Evolutionary conservation across 2,329 filamentous ascomycete genomes (phyloP).

Genomic region (Hysterium pulicare): DNA sequence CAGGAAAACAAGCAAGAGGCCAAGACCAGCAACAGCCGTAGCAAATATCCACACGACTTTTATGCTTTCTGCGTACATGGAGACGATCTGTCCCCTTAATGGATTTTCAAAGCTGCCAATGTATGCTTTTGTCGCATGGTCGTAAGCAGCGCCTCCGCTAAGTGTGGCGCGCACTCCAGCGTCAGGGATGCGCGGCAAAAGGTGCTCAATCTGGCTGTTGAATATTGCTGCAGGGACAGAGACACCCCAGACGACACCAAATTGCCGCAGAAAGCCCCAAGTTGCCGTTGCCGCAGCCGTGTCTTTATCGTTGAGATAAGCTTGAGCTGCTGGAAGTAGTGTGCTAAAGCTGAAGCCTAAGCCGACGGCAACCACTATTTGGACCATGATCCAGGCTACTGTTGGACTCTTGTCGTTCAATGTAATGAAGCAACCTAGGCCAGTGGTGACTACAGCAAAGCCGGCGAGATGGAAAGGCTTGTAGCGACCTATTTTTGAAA

Average conservation of each 20-base stretch:
- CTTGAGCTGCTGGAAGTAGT: slow-evolving; percentile 7
- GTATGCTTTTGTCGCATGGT: slow-evolving; percentile 2
- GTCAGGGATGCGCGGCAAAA: slow-evolving; percentile 3
- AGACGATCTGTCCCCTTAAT: slow-evolving; percentile 18
- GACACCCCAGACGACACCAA: slow-evolving; percentile 15
- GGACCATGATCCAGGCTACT: slow-evolving; percentile 13
- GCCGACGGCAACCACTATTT: slow-evolving; percentile 10
- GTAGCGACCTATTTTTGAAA: slow-evolving; percentile 30
- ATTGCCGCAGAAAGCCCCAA: slow-evolving; percentile 12
- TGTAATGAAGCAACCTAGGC: slow-evolving; percentile 9
- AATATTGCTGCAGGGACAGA: slow-evolving; percentile 11
- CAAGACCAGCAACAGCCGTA: slow-evolving; percentile 22
- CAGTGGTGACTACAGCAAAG: slow-evolving; percentile 6
- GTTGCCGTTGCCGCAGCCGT: slow-evolving; percentile 9
- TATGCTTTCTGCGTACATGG: slow-evolving; percentile 25
- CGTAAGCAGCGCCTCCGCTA: slow-evolving; percentile 8
- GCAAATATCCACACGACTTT: slow-evolving; percentile 28
- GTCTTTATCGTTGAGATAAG: slow-evolving; percentile 13
- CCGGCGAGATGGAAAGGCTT: slow-evolving; percentile 6
- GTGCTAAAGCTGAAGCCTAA: slow-evolving; percentile 6
- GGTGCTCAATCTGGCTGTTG: slow-evolving; percentile 6
- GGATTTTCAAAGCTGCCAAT: slow-evolving; percentile 1
- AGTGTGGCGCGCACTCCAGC: background rate
- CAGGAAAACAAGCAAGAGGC: slow-evolving; percentile 25
- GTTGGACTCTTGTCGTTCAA: slow-evolving; percentile 7